Evolutionary conservation across 352 stramenopile genomes (phyloP).

Genomic region (Pythium dissimile): DNA sequence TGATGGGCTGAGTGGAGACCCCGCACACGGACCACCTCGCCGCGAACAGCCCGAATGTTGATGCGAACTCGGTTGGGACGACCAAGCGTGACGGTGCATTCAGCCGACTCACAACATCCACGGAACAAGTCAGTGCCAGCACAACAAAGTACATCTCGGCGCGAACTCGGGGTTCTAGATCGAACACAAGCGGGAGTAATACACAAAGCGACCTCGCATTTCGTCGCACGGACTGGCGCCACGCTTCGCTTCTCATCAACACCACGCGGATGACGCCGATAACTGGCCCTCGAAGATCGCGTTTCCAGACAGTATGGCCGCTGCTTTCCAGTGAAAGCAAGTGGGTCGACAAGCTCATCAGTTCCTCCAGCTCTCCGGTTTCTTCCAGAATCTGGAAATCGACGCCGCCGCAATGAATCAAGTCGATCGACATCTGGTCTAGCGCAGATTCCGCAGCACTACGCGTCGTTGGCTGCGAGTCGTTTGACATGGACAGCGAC

Average conservation of each 20-base stretch:
- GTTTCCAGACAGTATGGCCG: not conserved
- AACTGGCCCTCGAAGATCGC: conserved; percentile 2
- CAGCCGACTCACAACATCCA: conserved; percentile 15
- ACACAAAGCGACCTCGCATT: not conserved
- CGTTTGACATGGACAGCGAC: not conserved
- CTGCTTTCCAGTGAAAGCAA: not conserved
- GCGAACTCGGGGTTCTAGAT: conserved; percentile 33
- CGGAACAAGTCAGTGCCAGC: conserved; percentile 48
- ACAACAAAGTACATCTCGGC: conserved; percentile 61
- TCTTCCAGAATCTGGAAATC: conserved; percentile 39
- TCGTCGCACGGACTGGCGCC: conserved; percentile 30
- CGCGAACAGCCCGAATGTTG: conserved; percentile 15
- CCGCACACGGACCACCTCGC: conserved; percentile 5
- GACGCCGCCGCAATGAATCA: conserved; percentile 6
- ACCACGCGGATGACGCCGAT: conserved; percentile 31
- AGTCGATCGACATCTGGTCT: conserved; percentile 11
- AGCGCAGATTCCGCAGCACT: conserved; percentile 5
- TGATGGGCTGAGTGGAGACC: not conserved
- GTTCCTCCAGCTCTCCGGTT: conserved; percentile 26
- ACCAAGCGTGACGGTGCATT: not conserved
- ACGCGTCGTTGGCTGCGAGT: not conserved
- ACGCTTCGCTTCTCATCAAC: conserved; percentile 31
- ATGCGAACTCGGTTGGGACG: conserved; percentile 5
- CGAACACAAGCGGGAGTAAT: conserved; percentile 37
- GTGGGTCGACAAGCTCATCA: conserved; percentile 19